phyloP scores from a whole-genome alignment of 2,329 filamentous ascomycete genomes.

The Diplocarpon rosae region DNA sequence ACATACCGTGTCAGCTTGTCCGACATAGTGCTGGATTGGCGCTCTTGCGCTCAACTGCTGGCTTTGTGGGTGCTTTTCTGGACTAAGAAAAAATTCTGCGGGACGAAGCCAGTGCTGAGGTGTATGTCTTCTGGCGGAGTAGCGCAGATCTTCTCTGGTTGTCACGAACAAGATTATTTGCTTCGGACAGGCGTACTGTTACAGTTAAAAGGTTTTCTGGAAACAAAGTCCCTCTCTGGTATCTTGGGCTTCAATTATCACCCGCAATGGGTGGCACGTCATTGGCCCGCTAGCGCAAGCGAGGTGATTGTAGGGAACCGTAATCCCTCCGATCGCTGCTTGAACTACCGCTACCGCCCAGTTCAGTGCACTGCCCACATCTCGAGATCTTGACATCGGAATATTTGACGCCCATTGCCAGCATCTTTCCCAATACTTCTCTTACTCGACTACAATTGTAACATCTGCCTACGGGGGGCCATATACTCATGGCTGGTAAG shows the following conservation, averaged over 20 bases:
- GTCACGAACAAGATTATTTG: background rate
- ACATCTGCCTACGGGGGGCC: constrained; percentile 20
- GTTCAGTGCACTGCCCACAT: background rate
- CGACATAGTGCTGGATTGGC: constrained; percentile 46
- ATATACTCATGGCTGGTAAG: constrained; percentile 31
- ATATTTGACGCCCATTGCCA: constrained; percentile 4
- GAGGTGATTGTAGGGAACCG: background rate
- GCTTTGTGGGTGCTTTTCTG: constrained; percentile 3
- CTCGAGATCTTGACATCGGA: background rate
- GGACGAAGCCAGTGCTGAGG: background rate
- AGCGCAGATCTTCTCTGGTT: background rate
- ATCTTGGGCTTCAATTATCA: background rate
- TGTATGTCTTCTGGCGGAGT: background rate
- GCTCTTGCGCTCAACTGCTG: constrained; percentile 2
- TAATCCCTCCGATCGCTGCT: background rate
- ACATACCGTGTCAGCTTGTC: constrained; percentile 90
- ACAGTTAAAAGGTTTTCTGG: background rate
- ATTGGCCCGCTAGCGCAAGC: background rate
- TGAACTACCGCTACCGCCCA: background rate
- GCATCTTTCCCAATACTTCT: constrained; percentile 12
- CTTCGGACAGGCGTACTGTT: background rate
- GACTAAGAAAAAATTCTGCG: background rate
- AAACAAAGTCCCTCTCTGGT: background rate
- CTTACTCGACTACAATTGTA: constrained; percentile 12
- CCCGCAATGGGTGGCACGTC: background rate